phyloP scores from a whole-genome alignment of 2,329 filamentous ascomycete genomes.

The Fusarium denticulatum region DNA sequence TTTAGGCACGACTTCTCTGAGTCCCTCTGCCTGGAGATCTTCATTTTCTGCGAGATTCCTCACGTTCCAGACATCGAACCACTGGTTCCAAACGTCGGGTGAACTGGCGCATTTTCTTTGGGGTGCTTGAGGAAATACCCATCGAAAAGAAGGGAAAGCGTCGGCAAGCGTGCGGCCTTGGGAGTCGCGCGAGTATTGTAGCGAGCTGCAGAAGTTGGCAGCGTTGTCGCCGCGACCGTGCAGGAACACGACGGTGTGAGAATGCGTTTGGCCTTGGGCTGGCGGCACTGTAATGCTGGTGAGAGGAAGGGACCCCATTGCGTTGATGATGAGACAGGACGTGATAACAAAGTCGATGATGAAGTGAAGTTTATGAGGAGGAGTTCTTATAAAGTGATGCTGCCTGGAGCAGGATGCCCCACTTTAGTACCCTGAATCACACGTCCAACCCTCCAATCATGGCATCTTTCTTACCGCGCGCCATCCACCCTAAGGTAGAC shows the following conservation, averaged over 20 bases:
- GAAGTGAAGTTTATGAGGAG: background rate
- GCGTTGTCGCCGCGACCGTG: conserved; percentile 57
- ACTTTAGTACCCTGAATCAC: background rate
- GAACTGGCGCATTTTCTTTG: conserved; percentile 40
- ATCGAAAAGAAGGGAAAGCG: conserved; percentile 57
- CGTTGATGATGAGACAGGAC: rapidly evolving
- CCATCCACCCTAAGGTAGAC: background rate
- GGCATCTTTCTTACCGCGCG: background rate
- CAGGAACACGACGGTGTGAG: conserved; percentile 57
- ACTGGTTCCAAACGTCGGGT: conserved; percentile 50
- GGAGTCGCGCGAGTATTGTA: conserved; percentile 47
- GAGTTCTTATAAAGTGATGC: background rate
- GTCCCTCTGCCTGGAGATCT: conserved; percentile 54
- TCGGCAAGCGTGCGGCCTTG: conserved; percentile 48
- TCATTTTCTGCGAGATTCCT: conserved; percentile 53
- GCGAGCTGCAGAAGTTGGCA: conserved; percentile 44
- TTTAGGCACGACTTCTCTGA: conserved; percentile 50
- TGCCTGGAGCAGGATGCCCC: background rate
- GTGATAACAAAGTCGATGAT: background rate
- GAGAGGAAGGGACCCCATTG: background rate
- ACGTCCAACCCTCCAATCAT: background rate
- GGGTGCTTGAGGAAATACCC: conserved; percentile 60
- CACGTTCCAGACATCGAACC: conserved; percentile 62
- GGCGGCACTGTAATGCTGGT: background rate
- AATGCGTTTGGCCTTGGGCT: conserved; percentile 40